Evolutionary conservation across 805 yeast genomes (phyloP), one percentile per base, ranked within the genome.

Genomic region (Sugiyamaella smithiae): DNA sequence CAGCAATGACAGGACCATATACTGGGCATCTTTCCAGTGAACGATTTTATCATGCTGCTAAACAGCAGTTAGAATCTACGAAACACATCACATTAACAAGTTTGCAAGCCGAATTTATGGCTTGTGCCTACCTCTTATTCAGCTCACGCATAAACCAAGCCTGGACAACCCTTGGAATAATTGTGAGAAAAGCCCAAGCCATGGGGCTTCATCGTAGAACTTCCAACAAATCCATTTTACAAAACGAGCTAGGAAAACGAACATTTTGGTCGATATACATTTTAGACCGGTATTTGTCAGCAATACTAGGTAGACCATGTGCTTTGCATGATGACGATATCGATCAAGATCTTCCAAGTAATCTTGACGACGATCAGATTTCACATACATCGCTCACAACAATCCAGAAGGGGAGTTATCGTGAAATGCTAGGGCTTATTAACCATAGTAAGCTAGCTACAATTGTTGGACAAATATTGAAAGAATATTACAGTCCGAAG

Each of bases 251-350:
- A n/a, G 12, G 22, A 5, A 35, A 35, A 20, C 12, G 38, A 19
- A 35, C 38, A 7, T 35, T 35, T 35, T 35, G 38, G 38, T 35
- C 38, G 9, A 35, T 35, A 3, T 35, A 35, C 38, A 35, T 35
- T n/a, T 19, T 35, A 14, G 38, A 35, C 38, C 38, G 38, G 5
- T 35, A 35, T 16, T 16, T 35, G 38, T 35, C 38, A n/a, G 38
- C 38, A 16, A 35, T 35, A 9, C 16, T 35, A 19, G 38, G 38
- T 19, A 16, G 38, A 5, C 38, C 38, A 4, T 35, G 38, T 35
- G 38, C 38, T 4, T 19, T 35, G 16, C 38, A 35, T 35, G 38
- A 35, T 12, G 38, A 35, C 20, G 38, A 35, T 35, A 35, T 35
- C 9, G 38, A 35, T 20, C 38, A 35, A 19, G 38, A 35, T 5